Conservation (phyloP, 2,329 filamentous ascomycete genomes). For the Dothideomycetes sp. region DNA sequence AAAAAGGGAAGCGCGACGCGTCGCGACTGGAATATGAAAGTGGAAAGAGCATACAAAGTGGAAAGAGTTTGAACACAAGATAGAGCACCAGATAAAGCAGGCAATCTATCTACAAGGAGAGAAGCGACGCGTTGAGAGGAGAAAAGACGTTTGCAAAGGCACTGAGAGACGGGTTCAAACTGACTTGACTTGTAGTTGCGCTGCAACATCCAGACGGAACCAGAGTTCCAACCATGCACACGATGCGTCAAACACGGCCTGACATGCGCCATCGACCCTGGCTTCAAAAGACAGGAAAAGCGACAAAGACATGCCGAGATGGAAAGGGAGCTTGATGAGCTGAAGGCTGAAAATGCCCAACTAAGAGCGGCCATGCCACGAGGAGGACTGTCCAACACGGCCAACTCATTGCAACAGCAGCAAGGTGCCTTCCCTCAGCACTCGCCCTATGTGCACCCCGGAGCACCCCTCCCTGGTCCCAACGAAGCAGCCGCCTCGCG, state of each 20-base stretch:
- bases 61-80: background rate
- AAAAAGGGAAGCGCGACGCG: no score
- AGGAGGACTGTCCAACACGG: conserved; percentile 7
- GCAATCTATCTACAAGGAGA: no score
- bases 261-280: conserved; percentile 77
- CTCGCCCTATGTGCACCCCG: conserved; percentile 8
- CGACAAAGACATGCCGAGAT: conserved; percentile 76
- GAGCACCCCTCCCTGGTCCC: conserved; percentile 24
- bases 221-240: conserved; percentile 62
- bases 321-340: conserved; percentile 66
- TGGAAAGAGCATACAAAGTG: background rate
- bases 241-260: conserved; percentile 72
- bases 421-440: background rate
- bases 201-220: conserved; percentile 75
- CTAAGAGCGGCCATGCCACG: conserved; percentile 11
- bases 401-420: background rate
- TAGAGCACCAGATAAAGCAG: background rate
- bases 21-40: conserved; percentile 17
- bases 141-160: background rate
- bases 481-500: conserved; percentile 30
- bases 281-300: conserved; percentile 79
- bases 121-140: background rate
- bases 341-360: conserved; percentile 29
- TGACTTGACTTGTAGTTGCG: conserved; percentile 48
- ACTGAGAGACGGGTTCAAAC: conserved; percentile 8